These are phyloP conservation scores for Xylariomycetidae sp. DNA, from an alignment of 2,329 filamentous ascomycete species.

Conservation along the genomic window DNA sequence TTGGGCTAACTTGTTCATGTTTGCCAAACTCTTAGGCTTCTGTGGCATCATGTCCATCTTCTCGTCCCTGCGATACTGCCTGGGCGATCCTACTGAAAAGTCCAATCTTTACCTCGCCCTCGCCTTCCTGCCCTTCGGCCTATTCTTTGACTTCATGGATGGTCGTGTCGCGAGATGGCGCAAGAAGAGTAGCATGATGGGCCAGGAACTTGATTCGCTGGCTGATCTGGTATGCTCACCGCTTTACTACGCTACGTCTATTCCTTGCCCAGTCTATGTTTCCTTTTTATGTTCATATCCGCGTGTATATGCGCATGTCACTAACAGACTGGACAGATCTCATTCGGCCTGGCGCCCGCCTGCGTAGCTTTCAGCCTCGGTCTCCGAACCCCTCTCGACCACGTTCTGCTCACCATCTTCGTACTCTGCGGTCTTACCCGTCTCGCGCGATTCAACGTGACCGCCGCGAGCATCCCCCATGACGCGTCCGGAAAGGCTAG, in stretches of 20 bases:
- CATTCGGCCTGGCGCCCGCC: constrained; percentile 89
- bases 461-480: constrained; percentile 82
- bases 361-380: constrained; percentile 85
- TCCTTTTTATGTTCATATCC: no score
- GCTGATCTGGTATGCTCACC: constrained; percentile 73
- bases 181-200: constrained; percentile 96
- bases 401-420: constrained; percentile 77
- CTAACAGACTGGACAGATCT: constrained; percentile 57
- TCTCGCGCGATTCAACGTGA: constrained; percentile 96
- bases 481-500: constrained; percentile 85
- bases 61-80: constrained; percentile 88
- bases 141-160: constrained; percentile 98
- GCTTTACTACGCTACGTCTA: constrained; percentile 1
- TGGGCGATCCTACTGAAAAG: constrained; percentile 62
- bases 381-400: constrained; percentile 78
- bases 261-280: neutral
- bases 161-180: constrained; percentile 95
- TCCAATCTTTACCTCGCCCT: constrained; percentile 78
- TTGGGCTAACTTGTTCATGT: no score
- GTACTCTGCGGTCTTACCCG: constrained; percentile 91
- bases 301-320: neutral
- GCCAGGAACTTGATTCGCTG: constrained; percentile 92
- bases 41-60: constrained; percentile 95
- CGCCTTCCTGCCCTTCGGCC: constrained; percentile 80
- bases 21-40: no score